Evolutionary conservation across 164 flowering plant genomes (phyloP), one percentile per base, ranked within the genome.

Genomic region (Warburgia ugandensis): DNA sequence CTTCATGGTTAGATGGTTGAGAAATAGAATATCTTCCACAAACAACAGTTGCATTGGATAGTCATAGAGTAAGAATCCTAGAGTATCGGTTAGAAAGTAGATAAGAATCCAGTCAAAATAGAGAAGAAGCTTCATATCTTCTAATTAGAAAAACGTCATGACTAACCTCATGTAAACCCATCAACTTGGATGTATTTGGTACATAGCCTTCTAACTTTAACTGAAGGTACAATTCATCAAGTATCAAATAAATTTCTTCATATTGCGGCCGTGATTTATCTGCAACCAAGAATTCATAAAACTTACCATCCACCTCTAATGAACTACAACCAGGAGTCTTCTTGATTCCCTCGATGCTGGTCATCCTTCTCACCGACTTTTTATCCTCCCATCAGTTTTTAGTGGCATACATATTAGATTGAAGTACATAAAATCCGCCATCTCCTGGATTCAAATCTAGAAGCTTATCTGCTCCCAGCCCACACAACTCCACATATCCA

Each of bases 271-370:
- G 78, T 11, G 73, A 70, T 44, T 33, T 52, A 58, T 73, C 78
- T 23, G 70, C 75, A 23, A 52, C 75, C 44, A 71, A 58, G 66
- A 78, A 78, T 33, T 76, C 72, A 57, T 65, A 63, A 38, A 71
- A 58, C 58, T 63, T 55, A 10, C 77, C 75, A 10, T 68, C 74
- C 5, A 76, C 54, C 57, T 70, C 77, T 42, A 79, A 58, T 35
- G 60, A 62, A 62, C 84, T 76, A 50, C 54, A 55, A 14, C 81
- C 84, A 32, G 81, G 81, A 50, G 52, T 62, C 67, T 79, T 79
- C 53, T 63, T 76, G 3, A 79, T 52, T 23, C 75, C 65, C 49
- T 59, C 58, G 31, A 51, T 66, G 48, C 81, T 63, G 79, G 76
- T 73, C 72, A 61, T 59, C 41, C 62, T 70, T 43, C 80, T 61